Percentiles rank a stretch among this genome's conserved stretches.
These are phyloP conservation scores for Fusarium udum DNA, from an alignment of 2,329 filamentous ascomycete genomes.

Conservation along the genomic window DNA sequence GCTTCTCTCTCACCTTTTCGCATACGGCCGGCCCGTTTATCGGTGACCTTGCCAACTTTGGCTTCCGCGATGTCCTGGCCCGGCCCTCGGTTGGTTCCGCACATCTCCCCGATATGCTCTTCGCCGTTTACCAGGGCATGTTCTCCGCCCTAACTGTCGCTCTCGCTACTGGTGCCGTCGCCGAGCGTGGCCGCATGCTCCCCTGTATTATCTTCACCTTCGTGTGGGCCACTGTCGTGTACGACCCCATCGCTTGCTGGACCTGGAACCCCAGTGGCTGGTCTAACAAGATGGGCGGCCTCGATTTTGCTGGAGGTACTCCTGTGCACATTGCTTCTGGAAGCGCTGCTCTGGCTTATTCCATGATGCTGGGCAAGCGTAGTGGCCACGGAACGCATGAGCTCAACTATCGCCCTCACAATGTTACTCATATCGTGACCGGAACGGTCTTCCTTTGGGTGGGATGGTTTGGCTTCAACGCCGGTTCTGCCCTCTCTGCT, in stretches of 20 bases:
- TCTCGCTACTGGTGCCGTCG: constrained; percentile 83
- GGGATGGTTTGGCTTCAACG: constrained; percentile 96
- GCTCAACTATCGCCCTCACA: constrained; percentile 91
- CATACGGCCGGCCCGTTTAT: constrained; percentile 80
- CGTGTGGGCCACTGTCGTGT: constrained; percentile 88
- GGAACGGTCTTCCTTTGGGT: constrained; percentile 96
- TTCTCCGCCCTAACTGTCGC: constrained; percentile 88
- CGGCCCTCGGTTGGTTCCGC: constrained; percentile 77
- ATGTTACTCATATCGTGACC: constrained; percentile 90
- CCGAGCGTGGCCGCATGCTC: constrained; percentile 87
- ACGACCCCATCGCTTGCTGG: constrained; percentile 95
- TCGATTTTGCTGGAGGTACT: constrained; percentile 91
- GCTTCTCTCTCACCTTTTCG: constrained; percentile 84
- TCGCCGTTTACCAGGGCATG: constrained; percentile 89
- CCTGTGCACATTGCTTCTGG: constrained; percentile 91
- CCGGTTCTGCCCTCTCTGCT: constrained; percentile 81
- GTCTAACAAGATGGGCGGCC: constrained; percentile 80
- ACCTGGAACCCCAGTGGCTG: constrained; percentile 89
- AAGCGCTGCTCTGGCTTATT: constrained; percentile 85
- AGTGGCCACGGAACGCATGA: constrained; percentile 86
- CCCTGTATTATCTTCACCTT: constrained; percentile 94
- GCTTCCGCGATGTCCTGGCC: constrained; percentile 78
- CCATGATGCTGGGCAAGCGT: constrained; percentile 88
- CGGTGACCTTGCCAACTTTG: constrained; percentile 82
- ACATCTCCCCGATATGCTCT: constrained; percentile 83